Percentiles rank a stretch among this genome's conserved stretches.
phyloP scores from a whole-genome alignment of 2,329 filamentous ascomycete genomes.

The Westerdykella sp. region DNA sequence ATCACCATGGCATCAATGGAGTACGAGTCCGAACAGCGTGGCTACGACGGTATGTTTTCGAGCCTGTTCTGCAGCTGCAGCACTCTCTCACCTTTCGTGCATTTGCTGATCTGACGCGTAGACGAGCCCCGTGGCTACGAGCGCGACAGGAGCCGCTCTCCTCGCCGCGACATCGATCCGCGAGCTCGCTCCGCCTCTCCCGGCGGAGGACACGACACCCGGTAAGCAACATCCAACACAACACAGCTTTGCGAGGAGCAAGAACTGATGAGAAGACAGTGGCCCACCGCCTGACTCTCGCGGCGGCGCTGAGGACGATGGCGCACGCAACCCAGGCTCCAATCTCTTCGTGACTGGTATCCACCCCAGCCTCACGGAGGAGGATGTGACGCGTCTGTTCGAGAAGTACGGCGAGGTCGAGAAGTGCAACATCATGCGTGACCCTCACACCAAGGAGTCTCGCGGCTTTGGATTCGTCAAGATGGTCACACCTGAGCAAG shows the following conservation, averaged over 20 bases:
- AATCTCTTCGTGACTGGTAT: conserved; percentile 99
- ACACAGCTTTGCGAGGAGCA: background rate
- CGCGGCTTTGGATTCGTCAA: conserved; percentile 99
- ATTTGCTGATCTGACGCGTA: conserved; percentile 24
- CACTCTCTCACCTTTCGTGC: conserved; percentile 1
- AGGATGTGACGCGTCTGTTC: conserved; percentile 88
- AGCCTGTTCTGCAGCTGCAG: conserved; percentile 6
- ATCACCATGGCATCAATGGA: conserved; percentile 49
- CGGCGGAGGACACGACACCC: conserved; percentile 47
- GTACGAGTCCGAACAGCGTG: conserved; percentile 60
- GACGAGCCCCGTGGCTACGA: conserved; percentile 57
- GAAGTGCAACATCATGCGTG: conserved; percentile 99
- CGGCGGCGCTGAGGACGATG: conserved; percentile 59
- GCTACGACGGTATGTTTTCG: conserved; percentile 56
- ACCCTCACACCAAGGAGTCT: conserved; percentile 96
- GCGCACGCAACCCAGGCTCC: conserved; percentile 84
- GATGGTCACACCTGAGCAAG: conserved; percentile 92
- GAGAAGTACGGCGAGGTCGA: conserved; percentile 98
- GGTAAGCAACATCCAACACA: conserved; percentile 17
- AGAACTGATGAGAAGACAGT: conserved; percentile 31
- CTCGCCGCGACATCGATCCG: conserved; percentile 49
- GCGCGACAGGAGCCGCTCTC: conserved; percentile 61
- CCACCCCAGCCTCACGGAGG: conserved; percentile 82
- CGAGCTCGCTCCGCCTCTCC: conserved; percentile 60
- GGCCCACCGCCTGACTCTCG: conserved; percentile 44